These are phyloP conservation scores for Myriosclerotinia duriaeana DNA, from an alignment of 2,329 filamentous ascomycete species.

Conservation along the genomic window DNA sequence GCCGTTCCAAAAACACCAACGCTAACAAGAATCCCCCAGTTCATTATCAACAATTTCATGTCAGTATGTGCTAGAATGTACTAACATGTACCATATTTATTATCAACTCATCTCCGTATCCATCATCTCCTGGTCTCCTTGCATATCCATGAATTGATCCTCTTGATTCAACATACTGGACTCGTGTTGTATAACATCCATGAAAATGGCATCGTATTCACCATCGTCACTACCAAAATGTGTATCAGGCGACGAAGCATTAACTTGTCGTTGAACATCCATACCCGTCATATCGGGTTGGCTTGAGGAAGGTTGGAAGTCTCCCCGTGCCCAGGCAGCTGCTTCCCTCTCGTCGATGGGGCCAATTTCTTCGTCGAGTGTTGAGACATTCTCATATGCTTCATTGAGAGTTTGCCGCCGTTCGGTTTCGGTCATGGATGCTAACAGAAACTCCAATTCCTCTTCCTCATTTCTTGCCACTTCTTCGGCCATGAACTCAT, in stretches of 20 bases:
- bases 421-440: slow-evolving; percentile 46
- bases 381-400: slow-evolving; percentile 18
- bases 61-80: slow-evolving; percentile 2
- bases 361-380: slow-evolving; percentile 23
- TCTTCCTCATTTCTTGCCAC: slow-evolving; percentile 53
- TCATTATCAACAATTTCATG: slow-evolving; percentile 10
- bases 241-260: slow-evolving; percentile 27
- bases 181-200: slow-evolving; percentile 59
- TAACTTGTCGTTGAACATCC: slow-evolving; percentile 18
- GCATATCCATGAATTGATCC: background rate
- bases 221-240: slow-evolving; percentile 50
- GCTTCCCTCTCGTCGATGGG: slow-evolving; percentile 6
- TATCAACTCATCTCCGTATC: slow-evolving; percentile 24
- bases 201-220: slow-evolving; percentile 64
- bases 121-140: slow-evolving; percentile 28
- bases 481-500: slow-evolving; percentile 50
- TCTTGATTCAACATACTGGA: slow-evolving; percentile 29
- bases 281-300: slow-evolving; percentile 10
- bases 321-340: slow-evolving; percentile 3
- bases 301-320: slow-evolving; percentile 9
- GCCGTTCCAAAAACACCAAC: slow-evolving; percentile 31
- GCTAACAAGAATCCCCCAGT: slow-evolving; percentile 26
- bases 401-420: slow-evolving; percentile 14
- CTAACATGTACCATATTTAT: background rate
- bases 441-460: slow-evolving; percentile 58